Conservation (phyloP, 2,329 filamentous ascomycete species). For the Talaromyces sp. region DNA sequence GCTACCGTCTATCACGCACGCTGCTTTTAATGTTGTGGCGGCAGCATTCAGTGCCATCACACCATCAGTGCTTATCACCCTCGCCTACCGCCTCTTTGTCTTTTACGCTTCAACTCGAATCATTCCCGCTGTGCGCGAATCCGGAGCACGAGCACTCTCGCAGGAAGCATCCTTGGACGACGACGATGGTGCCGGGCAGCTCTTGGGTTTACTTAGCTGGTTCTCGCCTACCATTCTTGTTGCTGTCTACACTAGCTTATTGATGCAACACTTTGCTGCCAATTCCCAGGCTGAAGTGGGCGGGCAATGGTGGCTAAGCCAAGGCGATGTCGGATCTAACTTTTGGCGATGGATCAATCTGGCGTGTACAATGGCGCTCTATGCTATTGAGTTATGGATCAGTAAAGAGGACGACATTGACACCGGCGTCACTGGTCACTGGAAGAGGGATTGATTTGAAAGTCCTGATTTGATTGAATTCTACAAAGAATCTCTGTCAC, state of each 20-base stretch:
- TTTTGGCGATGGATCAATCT: conserved; percentile 93
- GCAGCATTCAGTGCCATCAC: conserved; percentile 94
- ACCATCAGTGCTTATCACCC: conserved; percentile 89
- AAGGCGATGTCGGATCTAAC: conserved; percentile 78
- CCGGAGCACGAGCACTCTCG: conserved; percentile 74
- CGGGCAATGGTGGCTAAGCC: conserved; percentile 75
- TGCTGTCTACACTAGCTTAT: conserved; percentile 88
- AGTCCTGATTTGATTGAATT: no score
- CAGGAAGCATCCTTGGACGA: conserved; percentile 84
- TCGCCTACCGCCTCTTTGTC: conserved; percentile 88
- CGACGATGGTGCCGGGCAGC: conserved; percentile 70
- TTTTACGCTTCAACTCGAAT: conserved; percentile 94
- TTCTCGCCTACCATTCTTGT: conserved; percentile 94
- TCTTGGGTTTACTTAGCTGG: conserved; percentile 81
- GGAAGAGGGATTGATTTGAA: conserved; percentile 78
- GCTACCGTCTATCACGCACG: conserved; percentile 77
- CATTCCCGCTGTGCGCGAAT: conserved; percentile 86
- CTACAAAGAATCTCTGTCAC: neutral
- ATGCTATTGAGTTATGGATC: conserved; percentile 84
- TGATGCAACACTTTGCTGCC: conserved; percentile 91
- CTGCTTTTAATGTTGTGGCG: conserved; percentile 77
- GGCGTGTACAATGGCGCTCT: conserved; percentile 79
- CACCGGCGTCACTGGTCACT: conserved; percentile 67
- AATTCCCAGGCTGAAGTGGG: conserved; percentile 55
- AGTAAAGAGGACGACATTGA: conserved; percentile 69